Percentiles rank a stretch among this genome's conserved stretches.
Conservation (phyloP, 179 eudicot species). For the Patellifolia procumbens region DNA sequence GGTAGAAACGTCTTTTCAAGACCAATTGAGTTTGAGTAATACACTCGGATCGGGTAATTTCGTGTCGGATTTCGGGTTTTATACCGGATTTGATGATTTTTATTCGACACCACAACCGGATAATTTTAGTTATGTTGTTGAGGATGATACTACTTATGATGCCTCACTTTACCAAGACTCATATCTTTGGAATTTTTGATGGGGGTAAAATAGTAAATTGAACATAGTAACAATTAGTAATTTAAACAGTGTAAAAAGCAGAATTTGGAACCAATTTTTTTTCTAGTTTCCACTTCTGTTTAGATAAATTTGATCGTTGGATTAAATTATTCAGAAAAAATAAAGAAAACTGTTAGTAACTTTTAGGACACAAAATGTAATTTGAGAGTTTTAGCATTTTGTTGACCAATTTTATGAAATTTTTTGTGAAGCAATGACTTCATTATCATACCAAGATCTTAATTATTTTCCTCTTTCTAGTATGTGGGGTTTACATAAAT, state of each 20-base stretch:
- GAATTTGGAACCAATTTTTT: constrained; percentile 16
- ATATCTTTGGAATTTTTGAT: constrained; percentile 59
- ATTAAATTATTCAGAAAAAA: neutral
- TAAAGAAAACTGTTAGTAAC: neutral
- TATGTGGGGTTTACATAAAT: too few species aligned
- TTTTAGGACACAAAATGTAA: constrained; percentile 7
- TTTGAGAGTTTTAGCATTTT: constrained; percentile 3
- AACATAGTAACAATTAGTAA: neutral
- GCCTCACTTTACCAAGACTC: constrained; percentile 36
- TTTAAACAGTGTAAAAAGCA: neutral
- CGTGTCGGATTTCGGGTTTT: constrained; percentile 39
- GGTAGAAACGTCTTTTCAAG: constrained; percentile 39
- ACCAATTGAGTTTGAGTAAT: constrained; percentile 29
- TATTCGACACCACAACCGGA: constrained; percentile 27
- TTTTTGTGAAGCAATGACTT: constrained; percentile 18
- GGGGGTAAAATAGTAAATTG: neutral
- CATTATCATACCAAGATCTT: neutral
- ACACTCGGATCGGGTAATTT: constrained; percentile 43
- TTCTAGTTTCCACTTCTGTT: constrained; percentile 13
- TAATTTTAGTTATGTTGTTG: constrained; percentile 13
- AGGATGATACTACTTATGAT: constrained; percentile 36
- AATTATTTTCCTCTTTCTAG: too few species aligned
- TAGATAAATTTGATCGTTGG: neutral
- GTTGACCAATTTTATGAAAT: neutral
- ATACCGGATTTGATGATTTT: constrained; percentile 51